phyloP scores from a whole-genome alignment of 2,329 filamentous ascomycete species.

The Sordariomycetes sp. region DNA sequence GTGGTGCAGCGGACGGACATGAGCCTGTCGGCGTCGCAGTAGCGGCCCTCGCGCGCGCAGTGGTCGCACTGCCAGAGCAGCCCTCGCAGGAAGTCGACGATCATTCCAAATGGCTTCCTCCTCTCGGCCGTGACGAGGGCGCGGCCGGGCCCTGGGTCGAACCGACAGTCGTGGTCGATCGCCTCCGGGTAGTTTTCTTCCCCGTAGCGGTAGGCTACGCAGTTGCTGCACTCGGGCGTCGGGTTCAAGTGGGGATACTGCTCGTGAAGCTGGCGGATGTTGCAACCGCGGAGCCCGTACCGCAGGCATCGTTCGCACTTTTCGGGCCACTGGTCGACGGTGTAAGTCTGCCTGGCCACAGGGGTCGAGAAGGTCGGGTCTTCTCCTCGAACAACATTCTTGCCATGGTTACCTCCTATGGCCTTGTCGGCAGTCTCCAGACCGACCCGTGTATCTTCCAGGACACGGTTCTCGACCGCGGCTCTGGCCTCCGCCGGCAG shows the following conservation, averaged over 20 bases:
- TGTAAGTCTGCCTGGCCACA: neutral
- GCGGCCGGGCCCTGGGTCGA: neutral
- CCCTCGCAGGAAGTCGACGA: neutral
- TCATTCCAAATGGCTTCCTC: neutral
- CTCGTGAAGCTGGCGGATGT: neutral
- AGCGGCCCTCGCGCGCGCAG: neutral
- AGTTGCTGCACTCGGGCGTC: slow-evolving; percentile 1
- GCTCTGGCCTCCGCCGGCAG: neutral
- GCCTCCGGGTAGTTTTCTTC: neutral
- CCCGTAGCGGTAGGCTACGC: neutral
- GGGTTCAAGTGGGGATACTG: no score
- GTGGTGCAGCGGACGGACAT: neutral
- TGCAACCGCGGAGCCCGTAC: neutral
- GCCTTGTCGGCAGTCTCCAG: neutral
- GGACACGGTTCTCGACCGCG: neutral
- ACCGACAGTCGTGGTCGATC: neutral
- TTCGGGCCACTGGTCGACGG: neutral
- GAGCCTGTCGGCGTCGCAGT: slow-evolving; percentile 4
- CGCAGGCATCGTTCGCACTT: neutral
- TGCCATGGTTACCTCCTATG: neutral
- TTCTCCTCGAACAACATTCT: neutral
- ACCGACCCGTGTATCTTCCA: neutral
- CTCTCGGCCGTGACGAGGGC: neutral
- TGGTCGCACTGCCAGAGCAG: slow-evolving; percentile 1
- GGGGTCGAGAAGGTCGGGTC: no score